Conservation (phyloP, 805 yeast species). For the Suhomyces pyralidae region DNA sequence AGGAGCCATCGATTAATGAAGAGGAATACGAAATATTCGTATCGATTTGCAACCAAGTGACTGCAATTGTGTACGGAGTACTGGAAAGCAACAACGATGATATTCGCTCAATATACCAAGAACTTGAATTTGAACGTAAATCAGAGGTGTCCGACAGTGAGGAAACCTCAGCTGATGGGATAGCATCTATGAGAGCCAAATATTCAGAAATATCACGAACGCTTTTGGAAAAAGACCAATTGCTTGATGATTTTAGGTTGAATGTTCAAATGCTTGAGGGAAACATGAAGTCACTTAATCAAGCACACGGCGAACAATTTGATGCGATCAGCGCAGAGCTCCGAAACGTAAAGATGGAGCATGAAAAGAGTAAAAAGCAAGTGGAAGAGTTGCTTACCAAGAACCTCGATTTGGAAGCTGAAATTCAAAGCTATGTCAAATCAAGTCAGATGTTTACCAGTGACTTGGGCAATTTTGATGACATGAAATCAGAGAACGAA, state of each 20-base stretch:
- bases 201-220: neutral
- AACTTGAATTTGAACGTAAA: neutral
- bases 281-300: conserved; percentile 34
- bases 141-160: neutral
- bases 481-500: conserved; percentile 31
- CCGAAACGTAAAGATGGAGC: conserved; percentile 4
- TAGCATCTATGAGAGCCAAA: neutral
- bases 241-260: conserved; percentile 42
- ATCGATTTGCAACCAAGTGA: neutral
- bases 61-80: neutral
- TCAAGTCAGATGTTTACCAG: conserved; percentile 12
- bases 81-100: neutral
- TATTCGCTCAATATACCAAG: neutral
- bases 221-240: conserved; percentile 19
- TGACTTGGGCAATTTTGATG: conserved; percentile 27
- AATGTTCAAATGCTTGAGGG: conserved; percentile 46
- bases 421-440: conserved; percentile 26
- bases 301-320: conserved; percentile 26
- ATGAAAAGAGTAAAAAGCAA: conserved; percentile 16
- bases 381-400: conserved; percentile 16
- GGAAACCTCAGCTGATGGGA: neutral
- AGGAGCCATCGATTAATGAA: neutral
- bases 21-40: neutral
- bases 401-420: conserved; percentile 19
- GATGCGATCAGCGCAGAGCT: conserved; percentile 14